These are phyloP conservation scores for Neurospora tetraspora DNA, from an alignment of 495 filamentous ascomycete species.

Conservation along the genomic window DNA sequence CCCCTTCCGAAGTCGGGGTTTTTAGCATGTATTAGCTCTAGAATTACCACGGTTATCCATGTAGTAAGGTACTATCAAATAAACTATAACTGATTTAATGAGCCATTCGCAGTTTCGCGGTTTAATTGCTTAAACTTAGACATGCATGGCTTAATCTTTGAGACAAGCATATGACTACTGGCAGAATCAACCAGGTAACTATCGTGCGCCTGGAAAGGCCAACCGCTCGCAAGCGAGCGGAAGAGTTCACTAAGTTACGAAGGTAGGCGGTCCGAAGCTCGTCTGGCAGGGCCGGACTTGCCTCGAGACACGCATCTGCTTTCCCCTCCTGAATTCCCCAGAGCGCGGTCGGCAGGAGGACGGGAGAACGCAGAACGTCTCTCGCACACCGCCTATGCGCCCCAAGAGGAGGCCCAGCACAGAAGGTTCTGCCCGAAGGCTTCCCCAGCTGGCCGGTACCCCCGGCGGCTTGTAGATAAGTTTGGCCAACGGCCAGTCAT, in stretches of 20 bases:
- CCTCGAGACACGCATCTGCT: constrained; percentile 29
- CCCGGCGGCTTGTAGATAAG: constrained; percentile 1
- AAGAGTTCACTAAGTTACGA: constrained; percentile 15
- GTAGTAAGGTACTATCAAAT: constrained; percentile 65
- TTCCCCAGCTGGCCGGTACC: constrained; percentile 1
- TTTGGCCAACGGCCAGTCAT: neutral
- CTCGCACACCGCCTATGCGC: constrained; percentile 22
- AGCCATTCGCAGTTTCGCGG: constrained; percentile 63
- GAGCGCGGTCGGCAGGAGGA: constrained; percentile 26
- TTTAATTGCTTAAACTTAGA: constrained; percentile 64
- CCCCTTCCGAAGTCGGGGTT: constrained; percentile 53
- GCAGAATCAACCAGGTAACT: constrained; percentile 63
- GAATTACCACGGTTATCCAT: constrained; percentile 67
- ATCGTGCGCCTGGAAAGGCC: constrained; percentile 30
- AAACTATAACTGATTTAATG: constrained; percentile 66
- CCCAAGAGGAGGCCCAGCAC: constrained; percentile 27
- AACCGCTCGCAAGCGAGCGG: constrained; percentile 6
- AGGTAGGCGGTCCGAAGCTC: constrained; percentile 5
- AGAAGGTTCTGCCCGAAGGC: neutral
- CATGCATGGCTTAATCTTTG: constrained; percentile 67
- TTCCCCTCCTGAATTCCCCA: constrained; percentile 42
- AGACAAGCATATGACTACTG: constrained; percentile 65
- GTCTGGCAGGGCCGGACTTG: constrained; percentile 12
- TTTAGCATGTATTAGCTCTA: constrained; percentile 66
- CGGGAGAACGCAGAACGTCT: neutral